Evolutionary conservation across 805 yeast species (phyloP).

Genomic region (Torulaspora indica): DNA sequence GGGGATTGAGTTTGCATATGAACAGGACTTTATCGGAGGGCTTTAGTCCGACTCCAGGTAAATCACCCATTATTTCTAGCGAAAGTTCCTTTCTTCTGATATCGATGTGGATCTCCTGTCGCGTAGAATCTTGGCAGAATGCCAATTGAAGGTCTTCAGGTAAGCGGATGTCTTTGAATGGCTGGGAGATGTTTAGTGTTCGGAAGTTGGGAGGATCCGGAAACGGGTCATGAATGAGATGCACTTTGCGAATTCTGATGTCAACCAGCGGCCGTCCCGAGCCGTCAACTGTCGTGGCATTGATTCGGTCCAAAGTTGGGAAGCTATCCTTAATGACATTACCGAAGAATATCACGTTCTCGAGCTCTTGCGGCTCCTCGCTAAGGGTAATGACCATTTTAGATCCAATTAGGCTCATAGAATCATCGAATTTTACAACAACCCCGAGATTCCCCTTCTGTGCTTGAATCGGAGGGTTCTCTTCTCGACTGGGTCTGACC

Average conservation of each 20-base stretch:
- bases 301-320: conserved; percentile 43
- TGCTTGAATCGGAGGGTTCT: neutral
- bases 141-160: conserved; percentile 27
- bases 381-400: conserved; percentile 15
- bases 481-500: conserved; percentile 10
- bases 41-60: conserved; percentile 51
- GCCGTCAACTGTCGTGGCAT: conserved; percentile 39
- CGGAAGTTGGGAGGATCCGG: conserved; percentile 32
- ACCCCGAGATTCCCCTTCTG: conserved; percentile 10
- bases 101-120: conserved; percentile 29
- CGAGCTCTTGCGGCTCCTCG: conserved; percentile 9
- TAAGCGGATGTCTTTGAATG: conserved; percentile 37
- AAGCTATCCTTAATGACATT: conserved; percentile 47
- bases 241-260: conserved; percentile 48
- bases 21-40: conserved; percentile 62
- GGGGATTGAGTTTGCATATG: conserved; percentile 58
- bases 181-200: conserved; percentile 35
- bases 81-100: conserved; percentile 48
- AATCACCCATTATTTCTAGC: conserved; percentile 58
- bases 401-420: conserved; percentile 23
- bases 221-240: conserved; percentile 53
- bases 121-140: conserved; percentile 23
- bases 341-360: conserved; percentile 42
- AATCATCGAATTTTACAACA: conserved; percentile 20
- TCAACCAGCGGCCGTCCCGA: conserved; percentile 43